Conservation (phyloP, 192 early-diverging fungal species). For the Podila epigama region DNA sequence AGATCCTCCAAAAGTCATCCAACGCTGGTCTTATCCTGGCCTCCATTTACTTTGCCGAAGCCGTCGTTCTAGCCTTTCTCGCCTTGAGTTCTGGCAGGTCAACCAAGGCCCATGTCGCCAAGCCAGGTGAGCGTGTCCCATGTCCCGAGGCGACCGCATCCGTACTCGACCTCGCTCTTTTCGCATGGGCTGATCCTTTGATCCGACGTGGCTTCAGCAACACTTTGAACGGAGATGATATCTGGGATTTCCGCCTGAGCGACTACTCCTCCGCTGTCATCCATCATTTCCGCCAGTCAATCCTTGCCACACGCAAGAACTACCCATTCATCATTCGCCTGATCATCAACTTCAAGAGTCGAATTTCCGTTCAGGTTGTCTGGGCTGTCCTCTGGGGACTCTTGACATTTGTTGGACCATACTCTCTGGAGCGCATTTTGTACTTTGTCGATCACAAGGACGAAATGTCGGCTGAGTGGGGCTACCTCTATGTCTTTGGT, state of each 20-base stretch:
- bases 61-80: conserved; percentile 21
- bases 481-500: conserved; percentile 64
- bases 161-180: conserved; percentile 19
- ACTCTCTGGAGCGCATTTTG: conserved; percentile 37
- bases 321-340: conserved; percentile 34
- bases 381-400: conserved; percentile 36
- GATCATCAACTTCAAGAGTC: conserved; percentile 39
- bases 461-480: conserved; percentile 35
- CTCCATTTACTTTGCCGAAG: conserved; percentile 36
- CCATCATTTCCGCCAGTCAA: conserved; percentile 47
- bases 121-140: conserved; percentile 34
- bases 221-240: conserved; percentile 30
- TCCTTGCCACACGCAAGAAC: conserved; percentile 43
- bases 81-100: conserved; percentile 37
- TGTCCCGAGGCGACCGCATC: conserved; percentile 35
- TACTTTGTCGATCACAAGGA: conserved; percentile 29
- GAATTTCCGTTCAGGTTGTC: conserved; percentile 29
- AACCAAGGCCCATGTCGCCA: conserved; percentile 14
- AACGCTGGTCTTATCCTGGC: conserved; percentile 24
- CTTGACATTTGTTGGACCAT: conserved; percentile 40
- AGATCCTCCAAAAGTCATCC: conserved; percentile 32
- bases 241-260: conserved; percentile 46
- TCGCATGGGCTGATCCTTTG: conserved; percentile 40
- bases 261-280: conserved; percentile 47
- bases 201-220: conserved; percentile 28